These are phyloP conservation scores for Cucumis hystrix DNA, from an alignment of 306 rosid species.

Conservation along the genomic window DNA sequence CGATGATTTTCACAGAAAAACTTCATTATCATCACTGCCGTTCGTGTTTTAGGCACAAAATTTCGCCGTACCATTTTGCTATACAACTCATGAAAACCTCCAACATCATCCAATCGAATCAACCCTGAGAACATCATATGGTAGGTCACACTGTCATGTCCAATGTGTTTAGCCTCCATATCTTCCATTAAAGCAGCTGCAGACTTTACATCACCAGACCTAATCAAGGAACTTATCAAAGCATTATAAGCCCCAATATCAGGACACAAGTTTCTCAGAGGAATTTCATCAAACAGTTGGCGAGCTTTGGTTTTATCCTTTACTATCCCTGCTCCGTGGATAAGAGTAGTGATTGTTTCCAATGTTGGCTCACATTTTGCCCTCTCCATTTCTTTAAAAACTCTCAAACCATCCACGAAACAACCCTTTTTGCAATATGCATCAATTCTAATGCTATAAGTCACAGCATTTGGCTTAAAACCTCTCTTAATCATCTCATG, in stretches of 20 bases:
- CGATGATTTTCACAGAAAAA: slow-evolving; percentile 48
- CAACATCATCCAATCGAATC: slow-evolving; percentile 34
- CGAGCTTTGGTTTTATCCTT: slow-evolving; percentile 43
- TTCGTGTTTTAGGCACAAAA: slow-evolving; percentile 57
- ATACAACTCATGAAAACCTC: slow-evolving; percentile 38
- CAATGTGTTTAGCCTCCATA: slow-evolving; percentile 47
- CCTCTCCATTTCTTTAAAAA: slow-evolving; percentile 67
- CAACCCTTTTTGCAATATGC: slow-evolving; percentile 69
- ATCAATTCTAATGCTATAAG: slow-evolving; percentile 64
- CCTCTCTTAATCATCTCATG: slow-evolving; percentile 79
- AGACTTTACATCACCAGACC: slow-evolving; percentile 42
- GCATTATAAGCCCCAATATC: slow-evolving; percentile 72
- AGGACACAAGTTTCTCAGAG: slow-evolving; percentile 34
- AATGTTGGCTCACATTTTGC: slow-evolving; percentile 25
- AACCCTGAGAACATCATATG: slow-evolving; percentile 54
- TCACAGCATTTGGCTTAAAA: slow-evolving; percentile 52
- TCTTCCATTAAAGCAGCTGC: slow-evolving; percentile 52
- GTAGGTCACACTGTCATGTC: slow-evolving; percentile 51
- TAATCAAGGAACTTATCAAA: slow-evolving; percentile 43
- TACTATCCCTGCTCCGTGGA: slow-evolving; percentile 85
- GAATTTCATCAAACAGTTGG: slow-evolving; percentile 52
- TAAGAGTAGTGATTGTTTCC: slow-evolving; percentile 70
- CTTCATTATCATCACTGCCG: slow-evolving; percentile 61
- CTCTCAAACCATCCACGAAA: slow-evolving; percentile 60
- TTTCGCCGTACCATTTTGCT: slow-evolving; percentile 44